Conservation (phyloP, 1,139 yeast species). For the Diutina rugosa region DNA sequence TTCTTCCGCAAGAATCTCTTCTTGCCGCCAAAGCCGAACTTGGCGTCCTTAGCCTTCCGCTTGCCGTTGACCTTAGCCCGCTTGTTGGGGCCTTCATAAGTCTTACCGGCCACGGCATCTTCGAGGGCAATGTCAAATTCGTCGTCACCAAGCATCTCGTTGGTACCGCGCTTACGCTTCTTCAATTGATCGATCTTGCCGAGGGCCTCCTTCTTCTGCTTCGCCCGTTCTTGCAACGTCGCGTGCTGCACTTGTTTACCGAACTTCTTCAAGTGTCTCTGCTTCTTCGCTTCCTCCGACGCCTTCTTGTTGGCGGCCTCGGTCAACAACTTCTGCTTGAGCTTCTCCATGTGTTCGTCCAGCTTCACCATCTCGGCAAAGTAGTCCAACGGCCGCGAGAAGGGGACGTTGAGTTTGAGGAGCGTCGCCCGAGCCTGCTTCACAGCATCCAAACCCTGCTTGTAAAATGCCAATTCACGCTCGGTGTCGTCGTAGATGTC, state of each 20-base stretch:
- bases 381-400: constrained; percentile 87
- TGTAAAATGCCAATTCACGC: constrained; percentile 49
- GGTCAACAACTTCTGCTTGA: constrained; percentile 66
- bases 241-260: constrained; percentile 96
- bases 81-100: constrained; percentile 20
- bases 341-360: constrained; percentile 95
- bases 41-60: constrained; percentile 53
- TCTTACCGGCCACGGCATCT: constrained; percentile 55
- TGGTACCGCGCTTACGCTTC: constrained; percentile 63
- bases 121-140: constrained; percentile 71
- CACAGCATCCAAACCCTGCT: constrained; percentile 85
- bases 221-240: constrained; percentile 87
- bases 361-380: constrained; percentile 98
- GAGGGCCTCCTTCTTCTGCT: constrained; percentile 82
- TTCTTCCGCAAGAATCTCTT: constrained; percentile 64
- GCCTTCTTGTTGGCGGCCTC: constrained; percentile 92
- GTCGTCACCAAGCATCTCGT: constrained; percentile 53
- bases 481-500: constrained; percentile 94
- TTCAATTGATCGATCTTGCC: constrained; percentile 83
- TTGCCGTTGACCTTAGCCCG: constrained; percentile 49
- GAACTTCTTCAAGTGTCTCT: constrained; percentile 88
- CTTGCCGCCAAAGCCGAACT: constrained; percentile 45
- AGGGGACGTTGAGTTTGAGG: constrained; percentile 61
- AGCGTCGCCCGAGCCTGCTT: constrained; percentile 57
- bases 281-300: constrained; percentile 85